Evolutionary conservation across 2,329 filamentous ascomycete genomes (phyloP).

Genomic region (Monascus ruber): DNA sequence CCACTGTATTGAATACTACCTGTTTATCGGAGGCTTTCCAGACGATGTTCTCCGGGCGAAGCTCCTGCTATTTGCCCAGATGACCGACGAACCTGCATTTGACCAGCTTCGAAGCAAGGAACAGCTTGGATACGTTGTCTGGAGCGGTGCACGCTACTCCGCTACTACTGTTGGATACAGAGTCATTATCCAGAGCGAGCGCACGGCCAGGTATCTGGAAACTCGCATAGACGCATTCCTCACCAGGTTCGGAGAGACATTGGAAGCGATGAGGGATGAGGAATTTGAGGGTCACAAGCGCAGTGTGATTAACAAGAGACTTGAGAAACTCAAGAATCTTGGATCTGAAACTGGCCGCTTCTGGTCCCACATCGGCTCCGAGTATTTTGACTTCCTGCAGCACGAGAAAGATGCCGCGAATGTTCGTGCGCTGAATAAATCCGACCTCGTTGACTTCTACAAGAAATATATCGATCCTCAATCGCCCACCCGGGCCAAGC

Average conservation of each 20-base stretch:
- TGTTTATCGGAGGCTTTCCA: constrained; percentile 57
- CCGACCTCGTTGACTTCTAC: constrained; percentile 72
- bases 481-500: constrained; percentile 65
- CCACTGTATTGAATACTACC: constrained; percentile 69
- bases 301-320: constrained; percentile 71
- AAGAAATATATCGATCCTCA: constrained; percentile 60
- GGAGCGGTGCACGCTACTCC: constrained; percentile 61
- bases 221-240: constrained; percentile 80
- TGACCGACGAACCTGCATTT: constrained; percentile 86
- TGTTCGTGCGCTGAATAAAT: constrained; percentile 64
- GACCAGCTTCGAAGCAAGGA: constrained; percentile 94
- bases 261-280: constrained; percentile 65
- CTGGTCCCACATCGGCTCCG: constrained; percentile 74
- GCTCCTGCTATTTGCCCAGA: constrained; percentile 71
- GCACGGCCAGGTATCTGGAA: constrained; percentile 71
- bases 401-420: constrained; percentile 66
- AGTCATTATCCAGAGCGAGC: constrained; percentile 88
- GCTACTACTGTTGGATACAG: constrained; percentile 75
- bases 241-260: constrained; percentile 49
- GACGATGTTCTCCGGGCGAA: constrained; percentile 64
- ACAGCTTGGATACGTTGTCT: constrained; percentile 93
- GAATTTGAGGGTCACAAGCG: constrained; percentile 88
- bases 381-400: constrained; percentile 82
- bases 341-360: constrained; percentile 71
- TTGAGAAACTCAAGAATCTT: constrained; percentile 89